Evolutionary conservation across 2,329 filamentous ascomycete genomes (phyloP).

Genomic region (Aureobasidium sp.): DNA sequence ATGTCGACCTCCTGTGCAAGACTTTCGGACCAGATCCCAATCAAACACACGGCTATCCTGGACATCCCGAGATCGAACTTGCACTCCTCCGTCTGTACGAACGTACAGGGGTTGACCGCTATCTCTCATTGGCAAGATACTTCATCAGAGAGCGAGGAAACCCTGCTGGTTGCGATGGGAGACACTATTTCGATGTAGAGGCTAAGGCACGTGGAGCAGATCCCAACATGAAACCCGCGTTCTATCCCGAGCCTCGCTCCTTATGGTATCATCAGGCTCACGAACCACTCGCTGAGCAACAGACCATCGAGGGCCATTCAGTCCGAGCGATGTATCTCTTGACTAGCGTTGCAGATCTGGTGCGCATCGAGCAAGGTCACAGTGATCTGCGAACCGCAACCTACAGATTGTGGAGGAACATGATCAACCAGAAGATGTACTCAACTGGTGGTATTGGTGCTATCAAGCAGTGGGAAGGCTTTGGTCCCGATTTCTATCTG

Average conservation of each 20-base stretch:
- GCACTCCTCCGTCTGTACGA: slow-evolving; percentile 53
- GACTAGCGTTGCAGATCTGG: slow-evolving; percentile 63
- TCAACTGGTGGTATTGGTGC: slow-evolving; percentile 67
- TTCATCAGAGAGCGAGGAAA: slow-evolving; percentile 68
- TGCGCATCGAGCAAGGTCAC: slow-evolving; percentile 43
- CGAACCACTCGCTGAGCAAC: slow-evolving; percentile 58
- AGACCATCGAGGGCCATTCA: slow-evolving; percentile 63
- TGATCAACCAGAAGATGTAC: slow-evolving; percentile 69
- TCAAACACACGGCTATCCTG: slow-evolving; percentile 66
- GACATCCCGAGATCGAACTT: slow-evolving; percentile 64
- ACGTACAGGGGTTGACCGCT: slow-evolving; percentile 41
- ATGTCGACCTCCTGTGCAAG: slow-evolving; percentile 57
- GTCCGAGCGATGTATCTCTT: slow-evolving; percentile 69
- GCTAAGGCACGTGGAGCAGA: slow-evolving; percentile 56
- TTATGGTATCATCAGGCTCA: slow-evolving; percentile 66
- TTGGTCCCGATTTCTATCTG: slow-evolving; percentile 65
- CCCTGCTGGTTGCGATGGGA: slow-evolving; percentile 51
- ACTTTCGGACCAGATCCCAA: slow-evolving; percentile 57
- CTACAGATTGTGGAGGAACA: slow-evolving; percentile 62
- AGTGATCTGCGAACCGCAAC: slow-evolving; percentile 41
- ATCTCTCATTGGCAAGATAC: slow-evolving; percentile 58
- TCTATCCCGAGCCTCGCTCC: slow-evolving; percentile 25
- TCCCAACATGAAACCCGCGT: slow-evolving; percentile 30
- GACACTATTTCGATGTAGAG: slow-evolving; percentile 64
- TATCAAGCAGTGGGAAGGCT: slow-evolving; percentile 66